A percentile compares a stretch with the other conserved stretches of the same genome.
phyloP scores from a whole-genome alignment of 129 eudicot genomes.

The sunflower (Helianthus annuus) region DNA sequence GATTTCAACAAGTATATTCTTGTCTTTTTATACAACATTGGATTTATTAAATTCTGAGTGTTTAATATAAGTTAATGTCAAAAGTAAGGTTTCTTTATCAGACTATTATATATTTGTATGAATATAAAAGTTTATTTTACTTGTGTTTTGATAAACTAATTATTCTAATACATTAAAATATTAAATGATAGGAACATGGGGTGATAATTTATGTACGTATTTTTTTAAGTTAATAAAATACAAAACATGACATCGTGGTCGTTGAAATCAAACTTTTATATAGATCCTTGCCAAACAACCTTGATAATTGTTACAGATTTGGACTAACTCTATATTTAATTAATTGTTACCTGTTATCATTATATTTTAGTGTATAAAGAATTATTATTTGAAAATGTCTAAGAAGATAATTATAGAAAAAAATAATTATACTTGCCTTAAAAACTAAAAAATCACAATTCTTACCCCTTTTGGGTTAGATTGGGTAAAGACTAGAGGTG shows the following conservation, averaged over 20 bases:
- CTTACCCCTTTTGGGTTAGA: too few species aligned
- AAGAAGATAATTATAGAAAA: neutral
- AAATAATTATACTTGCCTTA: too few species aligned
- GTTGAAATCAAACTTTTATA: constrained; percentile 37
- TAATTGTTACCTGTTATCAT: neutral
- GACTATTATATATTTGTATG: constrained; percentile 14
- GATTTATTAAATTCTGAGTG: constrained; percentile 2
- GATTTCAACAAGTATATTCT: constrained; percentile 15
- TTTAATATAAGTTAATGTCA: neutral
- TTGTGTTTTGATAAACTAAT: neutral
- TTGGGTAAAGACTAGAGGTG: too few species aligned
- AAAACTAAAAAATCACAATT: too few species aligned
- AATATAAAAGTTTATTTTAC: neutral
- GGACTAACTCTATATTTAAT: constrained; percentile 35
- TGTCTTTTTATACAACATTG: constrained; percentile 20
- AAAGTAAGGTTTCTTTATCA: constrained; percentile 18
- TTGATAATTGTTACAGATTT: constrained; percentile 34
- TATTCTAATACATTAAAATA: neutral
- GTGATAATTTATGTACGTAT: constrained; percentile 15
- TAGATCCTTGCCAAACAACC: constrained; percentile 38
- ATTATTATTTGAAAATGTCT: neutral
- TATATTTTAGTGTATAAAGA: neutral
- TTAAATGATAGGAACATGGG: constrained; percentile 34
- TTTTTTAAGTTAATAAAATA: constrained; percentile 21
- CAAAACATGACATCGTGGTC: constrained; percentile 39